Conservation (phyloP, 1,284 basidiomycete species). For the Xerocomus minutiporus region DNA sequence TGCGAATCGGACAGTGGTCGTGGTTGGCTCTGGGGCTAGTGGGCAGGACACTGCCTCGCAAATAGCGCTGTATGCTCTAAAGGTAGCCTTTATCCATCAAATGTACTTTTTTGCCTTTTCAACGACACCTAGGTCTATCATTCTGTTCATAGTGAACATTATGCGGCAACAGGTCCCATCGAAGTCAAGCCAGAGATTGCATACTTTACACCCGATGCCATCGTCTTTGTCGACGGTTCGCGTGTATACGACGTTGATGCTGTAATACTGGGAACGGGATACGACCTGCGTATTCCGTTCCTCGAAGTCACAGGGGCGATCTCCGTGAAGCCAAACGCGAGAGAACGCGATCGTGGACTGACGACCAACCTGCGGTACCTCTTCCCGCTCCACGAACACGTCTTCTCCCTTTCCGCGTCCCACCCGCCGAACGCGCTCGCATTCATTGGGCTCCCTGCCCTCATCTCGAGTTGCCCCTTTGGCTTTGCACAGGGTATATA, state of each 20-base stretch:
- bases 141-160: constrained; percentile 34
- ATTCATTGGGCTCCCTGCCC: constrained; percentile 48
- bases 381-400: constrained; percentile 51
- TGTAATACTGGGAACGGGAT: constrained; percentile 52
- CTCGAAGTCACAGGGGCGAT: constrained; percentile 39
- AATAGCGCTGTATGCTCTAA: constrained; percentile 36
- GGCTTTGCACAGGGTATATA: constrained; percentile 50
- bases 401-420: constrained; percentile 45
- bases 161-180: constrained; percentile 29
- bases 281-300: constrained; percentile 50
- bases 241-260: constrained; percentile 39
- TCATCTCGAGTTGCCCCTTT: constrained; percentile 47
- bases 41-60: constrained; percentile 46
- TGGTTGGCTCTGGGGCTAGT: constrained; percentile 51
- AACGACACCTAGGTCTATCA: constrained; percentile 38
- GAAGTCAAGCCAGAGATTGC: constrained; percentile 42
- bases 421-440: constrained; percentile 49
- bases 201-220: constrained; percentile 41
- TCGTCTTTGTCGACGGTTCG: constrained; percentile 48
- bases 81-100: constrained; percentile 32
- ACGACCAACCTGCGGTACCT: constrained; percentile 50
- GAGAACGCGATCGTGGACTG: constrained; percentile 29
- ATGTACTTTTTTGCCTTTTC: too few species aligned
- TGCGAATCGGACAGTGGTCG: constrained; percentile 40
- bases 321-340: constrained; percentile 22